Conservation (phyloP, 768 basidiomycete species). For the Tylopilus felleus region DNA sequence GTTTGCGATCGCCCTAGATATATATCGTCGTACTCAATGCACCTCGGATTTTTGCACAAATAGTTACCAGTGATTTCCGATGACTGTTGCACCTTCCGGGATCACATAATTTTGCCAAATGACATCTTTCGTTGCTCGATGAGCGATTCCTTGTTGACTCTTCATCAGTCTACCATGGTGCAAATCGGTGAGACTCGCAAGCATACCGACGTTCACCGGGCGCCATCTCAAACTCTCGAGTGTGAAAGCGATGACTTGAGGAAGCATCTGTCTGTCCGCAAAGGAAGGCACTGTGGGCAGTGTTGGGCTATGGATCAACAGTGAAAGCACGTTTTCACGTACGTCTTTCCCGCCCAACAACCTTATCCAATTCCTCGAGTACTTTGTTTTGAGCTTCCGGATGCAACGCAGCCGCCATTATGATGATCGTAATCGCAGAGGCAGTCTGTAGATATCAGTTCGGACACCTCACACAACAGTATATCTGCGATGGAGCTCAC, state of each 20-base stretch:
- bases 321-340: not conserved
- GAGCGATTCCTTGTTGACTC: not conserved
- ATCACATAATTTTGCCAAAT: slow-evolving; percentile 5
- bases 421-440: slow-evolving; percentile 3
- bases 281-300: slow-evolving; percentile 2
- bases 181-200: not conserved
- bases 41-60: not conserved
- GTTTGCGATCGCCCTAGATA: slow-evolving; percentile 5
- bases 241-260: slow-evolving; percentile 1
- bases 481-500: not conserved
- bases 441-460: slow-evolving; percentile 4
- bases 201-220: not conserved
- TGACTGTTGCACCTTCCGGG: slow-evolving; percentile 4
- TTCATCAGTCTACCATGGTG: not conserved
- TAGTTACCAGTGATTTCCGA: slow-evolving; percentile 3
- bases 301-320: not conserved
- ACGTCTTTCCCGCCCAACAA: slow-evolving; percentile 9
- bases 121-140: slow-evolving; percentile 5
- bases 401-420: slow-evolving; percentile 10
- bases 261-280: not conserved
- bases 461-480: not conserved
- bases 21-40: not conserved
- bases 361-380: slow-evolving; percentile 4
- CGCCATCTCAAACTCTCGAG: slow-evolving; percentile 5
- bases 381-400: slow-evolving; percentile 4